These are phyloP conservation scores for Pseudogymnoascus sp. DNA, from an alignment of 2,329 filamentous ascomycete genomes.

Conservation along the genomic window DNA sequence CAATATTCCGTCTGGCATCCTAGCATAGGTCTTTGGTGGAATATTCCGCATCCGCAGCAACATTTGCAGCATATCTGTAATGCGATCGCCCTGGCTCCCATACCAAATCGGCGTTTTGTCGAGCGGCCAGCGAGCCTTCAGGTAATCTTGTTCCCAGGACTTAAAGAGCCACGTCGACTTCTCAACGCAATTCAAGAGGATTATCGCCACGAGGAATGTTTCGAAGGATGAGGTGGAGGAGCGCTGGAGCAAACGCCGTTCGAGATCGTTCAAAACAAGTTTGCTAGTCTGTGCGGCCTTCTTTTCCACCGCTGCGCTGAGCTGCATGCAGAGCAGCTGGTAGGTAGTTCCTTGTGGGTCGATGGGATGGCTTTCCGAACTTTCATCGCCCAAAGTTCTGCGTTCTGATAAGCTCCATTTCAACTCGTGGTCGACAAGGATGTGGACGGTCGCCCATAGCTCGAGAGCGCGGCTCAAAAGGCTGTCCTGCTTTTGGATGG, in stretches of 20 bases:
- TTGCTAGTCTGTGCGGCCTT: conserved; percentile 53
- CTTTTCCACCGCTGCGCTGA: conserved; percentile 56
- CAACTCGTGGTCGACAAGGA: conserved; percentile 52
- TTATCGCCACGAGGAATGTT: conserved; percentile 52
- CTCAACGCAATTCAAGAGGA: conserved; percentile 58
- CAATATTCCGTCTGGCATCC: conserved; percentile 39
- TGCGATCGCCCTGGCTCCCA: conserved; percentile 49
- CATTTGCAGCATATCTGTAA: conserved; percentile 53
- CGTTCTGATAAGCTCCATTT: conserved; percentile 45
- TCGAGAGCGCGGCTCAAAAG: conserved; percentile 51
- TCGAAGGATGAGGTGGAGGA: conserved; percentile 51
- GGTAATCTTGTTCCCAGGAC: conserved; percentile 55
- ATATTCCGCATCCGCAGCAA: conserved; percentile 52
- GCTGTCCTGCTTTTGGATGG: conserved; percentile 41
- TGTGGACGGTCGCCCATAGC: conserved; percentile 57
- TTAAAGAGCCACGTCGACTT: conserved; percentile 63
- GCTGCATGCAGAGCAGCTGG: conserved; percentile 54
- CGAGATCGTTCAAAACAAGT: conserved; percentile 50
- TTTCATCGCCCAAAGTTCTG: conserved; percentile 32
- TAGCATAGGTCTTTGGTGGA: conserved; percentile 43
- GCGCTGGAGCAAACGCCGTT: conserved; percentile 52
- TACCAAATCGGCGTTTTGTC: conserved; percentile 48
- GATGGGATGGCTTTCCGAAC: conserved; percentile 38
- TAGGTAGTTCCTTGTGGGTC: conserved; percentile 30
- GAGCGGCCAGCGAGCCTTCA: conserved; percentile 49